Percentiles rank a stretch among this genome's conserved stretches.
These are phyloP conservation scores for Aspergillus biplanus DNA, from an alignment of 495 filamentous ascomycete species.

Conservation along the genomic window DNA sequence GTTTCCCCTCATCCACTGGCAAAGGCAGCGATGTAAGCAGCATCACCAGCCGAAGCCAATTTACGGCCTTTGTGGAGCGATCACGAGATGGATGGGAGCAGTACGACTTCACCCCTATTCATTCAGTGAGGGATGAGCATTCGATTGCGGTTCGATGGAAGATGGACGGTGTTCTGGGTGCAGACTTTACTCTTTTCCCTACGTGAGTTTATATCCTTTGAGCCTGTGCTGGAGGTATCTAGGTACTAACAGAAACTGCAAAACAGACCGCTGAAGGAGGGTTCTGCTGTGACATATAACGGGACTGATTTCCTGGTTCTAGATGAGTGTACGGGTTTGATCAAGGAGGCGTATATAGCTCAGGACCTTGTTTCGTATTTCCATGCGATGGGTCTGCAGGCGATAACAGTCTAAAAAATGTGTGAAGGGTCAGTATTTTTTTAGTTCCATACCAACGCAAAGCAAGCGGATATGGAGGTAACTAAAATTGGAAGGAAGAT, in stretches of 20 bases:
- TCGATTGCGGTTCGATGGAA: not conserved
- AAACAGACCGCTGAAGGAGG: not conserved
- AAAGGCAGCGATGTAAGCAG: not conserved
- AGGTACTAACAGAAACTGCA: not conserved
- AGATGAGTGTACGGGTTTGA: not conserved
- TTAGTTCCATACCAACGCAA: too few species aligned
- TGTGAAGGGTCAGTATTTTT: not conserved
- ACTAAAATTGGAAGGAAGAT: too few species aligned
- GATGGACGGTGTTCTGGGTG: not conserved
- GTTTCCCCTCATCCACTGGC: not conserved
- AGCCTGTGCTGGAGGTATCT: not conserved
- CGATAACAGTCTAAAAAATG: constrained; percentile 32
- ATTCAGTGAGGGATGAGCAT: not conserved
- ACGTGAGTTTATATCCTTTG: not conserved
- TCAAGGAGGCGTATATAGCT: not conserved
- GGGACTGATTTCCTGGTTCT: not conserved
- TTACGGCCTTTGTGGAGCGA: not conserved
- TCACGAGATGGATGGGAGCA: not conserved
- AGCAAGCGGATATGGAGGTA: too few species aligned
- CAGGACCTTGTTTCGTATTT: not conserved
- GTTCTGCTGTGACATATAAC: not conserved
- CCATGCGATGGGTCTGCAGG: constrained; percentile 17
- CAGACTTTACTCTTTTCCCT: not conserved
- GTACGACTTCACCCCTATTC: not conserved
- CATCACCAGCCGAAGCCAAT: not conserved